Evolutionary conservation across 2,329 filamentous ascomycete species (phyloP), one percentile per base, ranked within the genome.

Genomic region (Colletotrichum sp.): DNA sequence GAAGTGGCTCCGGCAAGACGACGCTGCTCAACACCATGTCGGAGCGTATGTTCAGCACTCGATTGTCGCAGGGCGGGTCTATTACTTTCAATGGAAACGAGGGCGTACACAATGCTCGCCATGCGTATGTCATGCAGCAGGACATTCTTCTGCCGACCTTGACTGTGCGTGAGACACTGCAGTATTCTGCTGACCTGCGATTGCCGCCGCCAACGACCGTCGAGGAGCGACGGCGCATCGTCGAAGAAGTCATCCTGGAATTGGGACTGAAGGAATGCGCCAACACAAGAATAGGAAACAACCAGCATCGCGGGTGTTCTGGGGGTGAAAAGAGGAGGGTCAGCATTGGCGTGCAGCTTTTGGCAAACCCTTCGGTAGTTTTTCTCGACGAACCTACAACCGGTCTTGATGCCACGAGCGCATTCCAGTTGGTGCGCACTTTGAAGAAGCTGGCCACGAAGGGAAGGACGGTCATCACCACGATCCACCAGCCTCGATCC

Each of bases 381-480:
- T 96, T 95, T 82, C 89, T 95, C 27, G 94, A 96, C 79, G 94
- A 96, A 79, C 94, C 94, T 0, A 96, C 94, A 0, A 96, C 94
- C 2, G 94, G 93, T 1, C 87, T 96, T 9, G 94, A 96, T 84
- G 93, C 94, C 0, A 95, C 93, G 3, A 95, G 93, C 80, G 94
- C 94, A 0, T 95, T 92, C 78, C 94, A 95, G 78, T 89, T 96
- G 0, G 88, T 96, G 1, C 88, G 91, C 36, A 95, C 93, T 0
- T 83, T 96, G 10, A 95, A 95, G 80, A 87, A 85, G 9, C 86
- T 96, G 3, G 93, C 94, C 0, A 87, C 87, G 43, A 93, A 93
- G 80, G 94, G 93, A 1, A 87, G 94, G 28, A 96, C 93, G 0
- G 88, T 96, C 70, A 90, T 96, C 16, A 93, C 92, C 0, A 95